Base-by-base conservation (phyloP, 768 basidiomycete genomes). In the Galerina sulciceps region DNA sequence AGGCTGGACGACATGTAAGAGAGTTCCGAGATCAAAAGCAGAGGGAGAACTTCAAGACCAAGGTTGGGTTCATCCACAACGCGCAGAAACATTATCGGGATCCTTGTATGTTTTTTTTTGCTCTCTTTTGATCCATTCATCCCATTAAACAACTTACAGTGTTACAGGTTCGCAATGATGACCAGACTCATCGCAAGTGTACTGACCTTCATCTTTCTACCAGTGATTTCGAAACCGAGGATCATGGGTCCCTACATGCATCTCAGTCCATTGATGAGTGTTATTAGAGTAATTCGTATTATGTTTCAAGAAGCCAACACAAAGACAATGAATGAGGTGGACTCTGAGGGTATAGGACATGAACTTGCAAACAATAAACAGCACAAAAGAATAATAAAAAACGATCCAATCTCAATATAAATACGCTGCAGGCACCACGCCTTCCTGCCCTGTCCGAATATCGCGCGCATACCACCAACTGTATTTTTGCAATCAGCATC, bases 391-490 rank as follows among this genome's bases (percentile, higher is more conserved):
- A 31, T 31, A 31, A 71, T 66, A 71, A 67, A 72, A 65, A 70
- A 69, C 61, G 69, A 69, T 62, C 69, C 69, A 63, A 57, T 49
- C 72, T 84, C 81, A 94, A 77, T 92, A 93, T 76, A 93, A 80
- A 81, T 96, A 98, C 57, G 93, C 87, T 41, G 93, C 91, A 9
- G 95, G 95, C 49, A 97, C 91, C 34, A 96, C 91, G 11, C 95
- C 95, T 75, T 96, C 93, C 48, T 80, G 83, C 9, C 94, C 91
- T 46, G 89, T 88, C 51, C 84, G 83, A 18, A 85, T 76, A 71
- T 96, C 92, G 34, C 93, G 85, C 51, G 89, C 92, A 67, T 91
- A 96, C 95, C 94, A 97, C 95, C 95, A 98, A 45, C 94, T 94
- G 59, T 53, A 48, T 54, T 51, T n/a, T 55, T 58, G 10, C 34